Evolutionary conservation across 2,329 filamentous ascomycete genomes (phyloP).

Genomic region (Immersiporthe knoxdaviesiana): DNA sequence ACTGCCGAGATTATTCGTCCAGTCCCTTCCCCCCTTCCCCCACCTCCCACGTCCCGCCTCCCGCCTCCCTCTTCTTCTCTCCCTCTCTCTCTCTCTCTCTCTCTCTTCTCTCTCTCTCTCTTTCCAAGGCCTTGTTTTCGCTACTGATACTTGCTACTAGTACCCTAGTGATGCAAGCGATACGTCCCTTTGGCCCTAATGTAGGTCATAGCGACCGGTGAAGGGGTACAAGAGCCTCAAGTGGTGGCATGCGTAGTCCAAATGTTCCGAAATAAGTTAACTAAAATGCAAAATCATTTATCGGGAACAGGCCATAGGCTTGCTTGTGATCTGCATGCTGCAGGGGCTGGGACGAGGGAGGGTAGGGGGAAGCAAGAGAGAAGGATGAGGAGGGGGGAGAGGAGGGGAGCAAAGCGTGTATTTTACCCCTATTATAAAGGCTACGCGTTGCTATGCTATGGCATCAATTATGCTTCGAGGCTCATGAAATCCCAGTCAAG

Average conservation of each 20-base stretch:
- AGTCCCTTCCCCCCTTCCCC: background rate
- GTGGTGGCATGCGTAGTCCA: background rate
- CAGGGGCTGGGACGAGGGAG: background rate
- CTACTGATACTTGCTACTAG: background rate
- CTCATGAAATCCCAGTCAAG: no score
- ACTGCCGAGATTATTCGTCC: constrained; percentile 22
- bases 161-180: constrained; percentile 12
- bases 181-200: constrained; percentile 4
- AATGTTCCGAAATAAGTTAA: background rate
- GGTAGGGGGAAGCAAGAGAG: no score
- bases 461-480: no score
- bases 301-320: background rate
- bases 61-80: no score
- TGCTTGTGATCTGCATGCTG: background rate
- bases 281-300: background rate
- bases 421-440: no score
- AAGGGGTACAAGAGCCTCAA: constrained; percentile 14
- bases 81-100: background rate
- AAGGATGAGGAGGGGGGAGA: no score
- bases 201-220: constrained; percentile 10
- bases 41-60: no score
- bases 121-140: background rate
- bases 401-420: no score
- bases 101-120: no score
- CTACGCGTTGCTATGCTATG: no score